phyloP scores from a whole-genome alignment of 176 grass and related monocot genomes.

The Eleusine coracana region DNA sequence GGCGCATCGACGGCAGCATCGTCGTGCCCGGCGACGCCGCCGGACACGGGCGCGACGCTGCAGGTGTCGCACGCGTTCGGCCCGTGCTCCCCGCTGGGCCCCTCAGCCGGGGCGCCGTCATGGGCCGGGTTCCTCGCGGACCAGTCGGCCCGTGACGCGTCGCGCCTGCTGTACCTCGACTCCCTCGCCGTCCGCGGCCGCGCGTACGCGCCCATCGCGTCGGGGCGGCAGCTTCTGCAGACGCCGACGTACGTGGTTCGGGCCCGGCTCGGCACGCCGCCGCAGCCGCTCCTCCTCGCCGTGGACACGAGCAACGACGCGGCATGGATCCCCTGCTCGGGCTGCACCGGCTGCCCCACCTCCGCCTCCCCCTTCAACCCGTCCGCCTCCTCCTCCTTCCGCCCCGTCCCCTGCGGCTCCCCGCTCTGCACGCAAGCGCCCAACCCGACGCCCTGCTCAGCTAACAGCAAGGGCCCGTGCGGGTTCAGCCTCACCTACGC shows the following conservation, averaged over 20 bases:
- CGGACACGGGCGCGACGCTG: slow-evolving; percentile 55
- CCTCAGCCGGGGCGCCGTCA: slow-evolving; percentile 27
- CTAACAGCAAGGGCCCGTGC: slow-evolving; percentile 34
- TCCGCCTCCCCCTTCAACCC: slow-evolving; percentile 49
- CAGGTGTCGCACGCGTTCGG: slow-evolving; percentile 69
- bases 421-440: slow-evolving; percentile 60
- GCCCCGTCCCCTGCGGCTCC: slow-evolving; percentile 55
- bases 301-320: slow-evolving; percentile 90
- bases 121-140: slow-evolving; percentile 59
- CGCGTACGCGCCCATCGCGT: slow-evolving; percentile 72
- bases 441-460: slow-evolving; percentile 51
- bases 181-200: slow-evolving; percentile 47
- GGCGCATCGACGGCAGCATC: background rate
- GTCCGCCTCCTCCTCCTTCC: slow-evolving; percentile 48
- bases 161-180: slow-evolving; percentile 64
- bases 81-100: slow-evolving; percentile 56
- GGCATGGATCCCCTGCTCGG: slow-evolving; percentile 77
- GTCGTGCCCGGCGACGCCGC: slow-evolving; percentile 55
- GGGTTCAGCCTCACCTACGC: slow-evolving; percentile 75
- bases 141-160: slow-evolving; percentile 57
- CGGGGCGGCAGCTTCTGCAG: slow-evolving; percentile 79
- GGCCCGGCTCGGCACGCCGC: slow-evolving; percentile 67
- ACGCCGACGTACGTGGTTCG: slow-evolving; percentile 86
- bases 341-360: slow-evolving; percentile 60
- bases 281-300: slow-evolving; percentile 75